Evolutionary conservation across 352 stramenopile genomes (phyloP).

Genomic region (Pythium brachiatum): DNA sequence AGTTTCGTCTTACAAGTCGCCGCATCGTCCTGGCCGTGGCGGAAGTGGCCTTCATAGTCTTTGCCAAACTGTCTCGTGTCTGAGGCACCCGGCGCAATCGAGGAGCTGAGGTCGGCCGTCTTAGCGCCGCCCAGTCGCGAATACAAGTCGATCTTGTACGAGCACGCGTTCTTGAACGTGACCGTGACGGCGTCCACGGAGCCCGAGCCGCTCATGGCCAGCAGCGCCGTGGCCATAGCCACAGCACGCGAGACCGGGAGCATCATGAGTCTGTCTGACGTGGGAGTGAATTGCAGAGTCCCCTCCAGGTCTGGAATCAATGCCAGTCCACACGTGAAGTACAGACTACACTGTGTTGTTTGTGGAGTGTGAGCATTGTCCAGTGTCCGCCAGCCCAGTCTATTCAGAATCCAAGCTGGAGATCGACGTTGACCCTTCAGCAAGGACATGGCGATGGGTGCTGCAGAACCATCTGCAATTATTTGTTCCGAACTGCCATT

Average conservation of each 20-base stretch:
- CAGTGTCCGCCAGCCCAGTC: not conserved
- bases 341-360: too few species aligned
- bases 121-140: conserved; percentile 48
- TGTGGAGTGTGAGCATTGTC: too few species aligned
- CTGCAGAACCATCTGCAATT: conserved; percentile 9
- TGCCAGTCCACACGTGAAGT: too few species aligned
- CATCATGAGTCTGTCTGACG: not conserved
- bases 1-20: conserved; percentile 60
- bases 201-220: not conserved
- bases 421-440: conserved; percentile 6
- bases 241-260: not conserved
- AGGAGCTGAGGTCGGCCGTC: conserved; percentile 42
- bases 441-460: conserved; percentile 1
- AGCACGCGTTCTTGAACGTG: conserved; percentile 64
- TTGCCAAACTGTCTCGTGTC: conserved; percentile 43
- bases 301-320: too few species aligned
- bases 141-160: conserved; percentile 50
- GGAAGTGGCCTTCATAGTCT: conserved; percentile 67
- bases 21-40: conserved; percentile 51
- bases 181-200: conserved; percentile 38
- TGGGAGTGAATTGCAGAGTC: too few species aligned
- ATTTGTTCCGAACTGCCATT: too few species aligned
- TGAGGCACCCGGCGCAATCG: conserved; percentile 39
- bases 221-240: not conserved
- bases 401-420: conserved; percentile 10